These are phyloP conservation scores for Glycine tomentella DNA, from an alignment of 306 rosid species.

Conservation along the genomic window DNA sequence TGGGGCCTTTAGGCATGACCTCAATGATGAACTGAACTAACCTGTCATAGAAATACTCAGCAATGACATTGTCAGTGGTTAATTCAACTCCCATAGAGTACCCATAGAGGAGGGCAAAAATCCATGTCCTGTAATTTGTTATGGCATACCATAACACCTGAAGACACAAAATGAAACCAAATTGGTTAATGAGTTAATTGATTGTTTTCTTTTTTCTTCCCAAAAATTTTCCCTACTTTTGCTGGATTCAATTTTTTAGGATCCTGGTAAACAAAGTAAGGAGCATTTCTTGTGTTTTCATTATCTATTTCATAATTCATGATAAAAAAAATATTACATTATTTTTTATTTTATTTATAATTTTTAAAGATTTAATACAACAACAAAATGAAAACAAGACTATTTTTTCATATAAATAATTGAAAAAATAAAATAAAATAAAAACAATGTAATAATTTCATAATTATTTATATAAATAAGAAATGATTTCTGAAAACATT, in stretches of 20 bases:
- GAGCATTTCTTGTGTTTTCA: background rate
- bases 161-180: background rate
- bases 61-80: conserved; percentile 83
- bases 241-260: background rate
- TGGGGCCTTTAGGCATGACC: background rate
- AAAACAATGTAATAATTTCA: background rate
- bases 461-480: background rate
- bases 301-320: background rate
- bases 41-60: conserved; percentile 93
- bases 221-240: background rate
- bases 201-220: background rate
- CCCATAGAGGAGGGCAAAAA: conserved; percentile 85
- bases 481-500: background rate
- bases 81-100: conserved; percentile 95
- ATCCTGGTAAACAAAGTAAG: background rate
- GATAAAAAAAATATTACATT: background rate
- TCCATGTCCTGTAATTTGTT: conserved; percentile 91
- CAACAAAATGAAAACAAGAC: background rate
- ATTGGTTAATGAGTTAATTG: background rate
- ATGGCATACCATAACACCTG: conserved; percentile 86
- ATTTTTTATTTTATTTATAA: background rate
- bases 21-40: conserved; percentile 33
- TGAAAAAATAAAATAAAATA: background rate
- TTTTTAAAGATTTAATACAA: background rate
- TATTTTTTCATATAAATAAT: background rate